phyloP scores from a whole-genome alignment of 2,329 filamentous ascomycete species.

The Purpureocillium lavendulum region DNA sequence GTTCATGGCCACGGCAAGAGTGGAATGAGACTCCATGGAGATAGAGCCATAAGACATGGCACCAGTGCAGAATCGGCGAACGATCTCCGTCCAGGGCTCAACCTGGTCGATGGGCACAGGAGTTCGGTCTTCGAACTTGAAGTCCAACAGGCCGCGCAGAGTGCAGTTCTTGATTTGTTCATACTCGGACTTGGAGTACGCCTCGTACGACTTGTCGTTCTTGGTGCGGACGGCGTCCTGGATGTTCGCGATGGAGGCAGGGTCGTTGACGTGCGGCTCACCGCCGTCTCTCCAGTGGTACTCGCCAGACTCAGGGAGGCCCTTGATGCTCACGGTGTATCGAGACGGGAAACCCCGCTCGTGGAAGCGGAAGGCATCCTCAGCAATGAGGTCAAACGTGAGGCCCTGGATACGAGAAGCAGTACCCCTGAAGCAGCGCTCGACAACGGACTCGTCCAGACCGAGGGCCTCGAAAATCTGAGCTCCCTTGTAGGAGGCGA shows the following conservation, averaged over 20 bases:
- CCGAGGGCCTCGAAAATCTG: conserved; percentile 97
- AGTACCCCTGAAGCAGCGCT: conserved; percentile 90
- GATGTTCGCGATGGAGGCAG: conserved; percentile 89
- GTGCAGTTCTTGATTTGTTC: conserved; percentile 97
- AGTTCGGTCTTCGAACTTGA: conserved; percentile 81
- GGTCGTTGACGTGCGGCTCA: conserved; percentile 92
- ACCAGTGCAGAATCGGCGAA: conserved; percentile 90
- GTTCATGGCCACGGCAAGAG: conserved; percentile 94
- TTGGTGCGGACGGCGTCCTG: conserved; percentile 94
- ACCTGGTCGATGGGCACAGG: conserved; percentile 93
- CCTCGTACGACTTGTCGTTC: conserved; percentile 98
- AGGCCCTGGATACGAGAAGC: conserved; percentile 90
- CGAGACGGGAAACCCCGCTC: conserved; percentile 85
- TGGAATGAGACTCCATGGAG: conserved; percentile 97
- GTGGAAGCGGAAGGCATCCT: conserved; percentile 91
- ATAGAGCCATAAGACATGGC: conserved; percentile 99
- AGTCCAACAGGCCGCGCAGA: conserved; percentile 86
- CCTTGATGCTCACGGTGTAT: conserved; percentile 66
- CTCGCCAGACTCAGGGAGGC: conserved; percentile 85
- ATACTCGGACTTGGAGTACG: conserved; percentile 86
- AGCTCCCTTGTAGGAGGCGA: conserved; percentile 94
- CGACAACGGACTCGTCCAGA: conserved; percentile 84
- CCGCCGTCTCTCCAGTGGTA: conserved; percentile 98
- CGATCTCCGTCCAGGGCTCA: conserved; percentile 96
- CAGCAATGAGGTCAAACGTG: conserved; percentile 87